Conservation (phyloP, 2,329 filamentous ascomycete genomes). For the Beauveria medogensis region DNA sequence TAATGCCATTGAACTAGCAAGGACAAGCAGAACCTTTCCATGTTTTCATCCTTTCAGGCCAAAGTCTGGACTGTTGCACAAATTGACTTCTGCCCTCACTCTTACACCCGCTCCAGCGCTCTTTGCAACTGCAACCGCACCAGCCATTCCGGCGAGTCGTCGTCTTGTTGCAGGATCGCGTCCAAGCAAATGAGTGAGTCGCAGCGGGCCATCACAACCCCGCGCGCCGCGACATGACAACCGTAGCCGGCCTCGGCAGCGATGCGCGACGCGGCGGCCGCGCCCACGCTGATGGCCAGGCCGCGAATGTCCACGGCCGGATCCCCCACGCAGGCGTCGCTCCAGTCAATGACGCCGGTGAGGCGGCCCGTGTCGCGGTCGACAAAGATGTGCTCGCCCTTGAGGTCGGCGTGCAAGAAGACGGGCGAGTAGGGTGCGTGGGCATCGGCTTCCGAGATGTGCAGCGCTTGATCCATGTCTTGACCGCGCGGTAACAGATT, state of each 20-base stretch:
- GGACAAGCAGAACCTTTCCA: neutral
- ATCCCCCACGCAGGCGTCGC: slow-evolving; percentile 5
- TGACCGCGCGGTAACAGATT: neutral
- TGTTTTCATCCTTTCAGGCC: neutral
- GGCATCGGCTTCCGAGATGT: neutral
- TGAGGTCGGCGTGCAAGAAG: slow-evolving; percentile 6
- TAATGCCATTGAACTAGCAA: neutral
- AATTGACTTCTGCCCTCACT: too few relatives aligned
- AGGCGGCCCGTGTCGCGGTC: slow-evolving; percentile 1
- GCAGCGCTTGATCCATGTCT: neutral
- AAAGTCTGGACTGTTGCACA: too few relatives aligned
- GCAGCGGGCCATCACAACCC: neutral
- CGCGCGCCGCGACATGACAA: neutral
- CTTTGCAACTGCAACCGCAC: neutral
- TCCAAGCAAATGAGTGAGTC: neutral
- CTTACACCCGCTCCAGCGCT: neutral
- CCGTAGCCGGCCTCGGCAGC: neutral
- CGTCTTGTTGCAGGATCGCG: neutral
- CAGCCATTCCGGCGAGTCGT: slow-evolving; percentile 9
- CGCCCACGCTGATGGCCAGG: slow-evolving; percentile 7
- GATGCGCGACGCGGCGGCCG: neutral
- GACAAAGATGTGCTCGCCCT: slow-evolving; percentile 10
- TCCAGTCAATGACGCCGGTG: slow-evolving; percentile 10
- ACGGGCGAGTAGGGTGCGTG: neutral
- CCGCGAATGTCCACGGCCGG: slow-evolving; percentile 1